phyloP scores from a whole-genome alignment of 2,329 filamentous ascomycete species.

The Penicillium crustosum region DNA sequence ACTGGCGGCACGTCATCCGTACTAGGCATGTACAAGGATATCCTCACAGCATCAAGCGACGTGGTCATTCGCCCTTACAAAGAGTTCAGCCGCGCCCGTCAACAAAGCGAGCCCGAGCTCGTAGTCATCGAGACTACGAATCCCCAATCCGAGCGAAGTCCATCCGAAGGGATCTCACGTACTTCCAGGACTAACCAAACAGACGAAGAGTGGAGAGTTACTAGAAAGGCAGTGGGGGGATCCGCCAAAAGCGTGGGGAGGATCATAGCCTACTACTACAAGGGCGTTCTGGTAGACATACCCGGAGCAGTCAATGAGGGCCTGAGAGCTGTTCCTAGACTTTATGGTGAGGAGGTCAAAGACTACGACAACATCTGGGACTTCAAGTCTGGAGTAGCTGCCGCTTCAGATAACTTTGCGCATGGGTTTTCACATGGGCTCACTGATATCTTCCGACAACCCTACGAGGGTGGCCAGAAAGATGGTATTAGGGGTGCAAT shows the following conservation, averaged over 20 bases:
- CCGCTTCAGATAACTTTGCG: conserved; percentile 36
- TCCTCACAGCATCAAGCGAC: conserved; percentile 22
- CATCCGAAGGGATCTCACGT: neutral
- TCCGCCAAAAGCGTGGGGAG: conserved; percentile 28
- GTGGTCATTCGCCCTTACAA: conserved; percentile 27
- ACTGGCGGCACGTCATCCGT: conserved; percentile 26
- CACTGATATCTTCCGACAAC: conserved; percentile 32
- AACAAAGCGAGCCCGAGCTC: conserved; percentile 5
- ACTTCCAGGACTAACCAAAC: neutral
- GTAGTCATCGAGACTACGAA: conserved; percentile 4
- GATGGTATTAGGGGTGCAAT: conserved; percentile 35
- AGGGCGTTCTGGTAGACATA: conserved; percentile 39
- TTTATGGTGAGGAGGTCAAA: conserved; percentile 40
- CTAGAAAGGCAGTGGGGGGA: conserved; percentile 13
- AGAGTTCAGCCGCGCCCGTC: conserved; percentile 15
- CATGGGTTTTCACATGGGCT: conserved; percentile 37
- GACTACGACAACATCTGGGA: conserved; percentile 35
- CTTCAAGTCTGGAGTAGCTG: conserved; percentile 34
- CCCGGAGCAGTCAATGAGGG: conserved; percentile 41
- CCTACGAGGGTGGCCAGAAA: conserved; percentile 32
- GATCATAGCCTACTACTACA: conserved; percentile 29
- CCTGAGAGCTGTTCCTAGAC: conserved; percentile 33
- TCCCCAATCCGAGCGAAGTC: neutral
- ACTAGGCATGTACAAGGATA: conserved; percentile 23
- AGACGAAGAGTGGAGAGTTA: neutral